A percentile compares a stretch with the other conserved stretches of the same genome.
Conservation (phyloP, 805 yeast species). For the Debaryomyces hansenii region DNA sequence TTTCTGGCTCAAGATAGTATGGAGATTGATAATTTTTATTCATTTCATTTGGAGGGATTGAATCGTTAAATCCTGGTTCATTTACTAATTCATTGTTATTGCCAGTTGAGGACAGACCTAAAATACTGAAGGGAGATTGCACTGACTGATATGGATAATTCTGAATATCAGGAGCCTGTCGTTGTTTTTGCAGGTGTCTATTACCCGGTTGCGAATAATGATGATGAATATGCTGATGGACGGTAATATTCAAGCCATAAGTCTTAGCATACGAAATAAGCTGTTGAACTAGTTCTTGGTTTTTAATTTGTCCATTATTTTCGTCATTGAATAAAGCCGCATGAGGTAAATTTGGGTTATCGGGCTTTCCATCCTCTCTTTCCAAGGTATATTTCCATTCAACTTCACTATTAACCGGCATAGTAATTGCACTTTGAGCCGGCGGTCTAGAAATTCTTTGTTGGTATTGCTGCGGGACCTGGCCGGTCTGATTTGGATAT, state of each 20-base stretch:
- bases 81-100: background rate
- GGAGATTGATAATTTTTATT: conserved; percentile 3
- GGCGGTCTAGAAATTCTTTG: conserved; percentile 1
- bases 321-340: conserved; percentile 17
- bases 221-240: conserved; percentile 86
- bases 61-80: conserved; percentile 3
- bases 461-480: background rate
- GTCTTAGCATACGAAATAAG: conserved; percentile 61
- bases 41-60: conserved; percentile 3
- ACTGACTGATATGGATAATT: background rate
- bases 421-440: conserved; percentile 3
- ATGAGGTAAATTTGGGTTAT: conserved; percentile 19
- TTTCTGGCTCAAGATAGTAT: conserved; percentile 45
- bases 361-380: conserved; percentile 40
- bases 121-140: background rate
- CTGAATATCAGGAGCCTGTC: background rate
- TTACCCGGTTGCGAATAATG: conserved; percentile 54
- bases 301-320: conserved; percentile 49
- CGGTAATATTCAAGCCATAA: conserved; percentile 58
- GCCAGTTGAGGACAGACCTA: background rate
- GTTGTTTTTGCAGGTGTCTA: background rate
- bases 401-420: conserved; percentile 26
- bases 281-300: conserved; percentile 54
- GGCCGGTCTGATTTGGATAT: background rate
- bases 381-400: conserved; percentile 64